phyloP scores from a whole-genome alignment of 2,329 filamentous ascomycete genomes.

The Tolypocladium paradoxum region DNA sequence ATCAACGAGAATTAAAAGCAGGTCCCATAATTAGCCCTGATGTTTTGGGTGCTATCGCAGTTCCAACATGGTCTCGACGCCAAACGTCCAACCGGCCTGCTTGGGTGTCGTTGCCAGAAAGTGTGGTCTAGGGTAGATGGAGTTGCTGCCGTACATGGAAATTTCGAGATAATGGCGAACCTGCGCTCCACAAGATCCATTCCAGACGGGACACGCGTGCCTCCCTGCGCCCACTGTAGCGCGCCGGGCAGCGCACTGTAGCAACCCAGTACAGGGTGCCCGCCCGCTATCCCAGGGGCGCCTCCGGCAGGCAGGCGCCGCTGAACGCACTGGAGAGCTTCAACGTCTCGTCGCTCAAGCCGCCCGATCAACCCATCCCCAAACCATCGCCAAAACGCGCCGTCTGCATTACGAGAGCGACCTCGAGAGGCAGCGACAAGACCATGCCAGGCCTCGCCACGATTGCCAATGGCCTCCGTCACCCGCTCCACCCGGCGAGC shows the following conservation, averaged over 20 bases:
- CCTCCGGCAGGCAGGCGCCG: neutral
- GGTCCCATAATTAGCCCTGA: too few species aligned
- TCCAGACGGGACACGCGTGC: neutral
- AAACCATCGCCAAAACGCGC: constrained; percentile 1
- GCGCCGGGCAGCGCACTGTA: neutral
- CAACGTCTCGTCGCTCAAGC: neutral
- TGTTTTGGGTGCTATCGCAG: too few species aligned
- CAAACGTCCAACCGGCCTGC: too few species aligned
- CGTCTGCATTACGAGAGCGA: constrained; percentile 1
- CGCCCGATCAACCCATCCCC: neutral
- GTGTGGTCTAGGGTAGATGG: neutral
- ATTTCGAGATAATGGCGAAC: neutral
- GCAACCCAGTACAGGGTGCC: neutral
- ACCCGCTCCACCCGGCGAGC: constrained; percentile 39
- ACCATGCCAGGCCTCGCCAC: constrained; percentile 26
- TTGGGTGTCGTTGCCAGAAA: too few species aligned
- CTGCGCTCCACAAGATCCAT: too few species aligned
- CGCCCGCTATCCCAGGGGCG: constrained; percentile 2
- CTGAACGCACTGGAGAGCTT: neutral
- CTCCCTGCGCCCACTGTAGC: neutral
- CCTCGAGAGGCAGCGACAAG: constrained; percentile 13
- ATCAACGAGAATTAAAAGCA: too few species aligned
- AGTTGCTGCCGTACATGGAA: neutral
- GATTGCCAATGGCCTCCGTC: constrained; percentile 37
- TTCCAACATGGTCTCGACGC: too few species aligned